Conservation (phyloP, 176 grass and related monocot species). For the Avena atlantica region DNA sequence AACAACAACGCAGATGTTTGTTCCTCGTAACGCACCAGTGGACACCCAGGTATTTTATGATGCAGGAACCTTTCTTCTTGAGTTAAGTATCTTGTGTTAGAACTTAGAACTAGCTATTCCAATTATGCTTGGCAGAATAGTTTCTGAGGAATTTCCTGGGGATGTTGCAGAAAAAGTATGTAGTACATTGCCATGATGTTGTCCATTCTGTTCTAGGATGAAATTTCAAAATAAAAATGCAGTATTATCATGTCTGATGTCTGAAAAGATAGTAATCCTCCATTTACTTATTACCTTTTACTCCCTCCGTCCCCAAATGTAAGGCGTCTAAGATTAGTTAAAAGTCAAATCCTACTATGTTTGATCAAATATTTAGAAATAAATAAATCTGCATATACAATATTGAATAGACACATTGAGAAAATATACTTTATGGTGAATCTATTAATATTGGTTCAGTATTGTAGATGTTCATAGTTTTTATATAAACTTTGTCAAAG, state of each 20-base stretch:
- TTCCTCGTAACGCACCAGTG: conserved; percentile 53
- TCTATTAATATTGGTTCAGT: too few relatives aligned
- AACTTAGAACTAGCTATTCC: conserved; percentile 11
- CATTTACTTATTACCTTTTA: neutral
- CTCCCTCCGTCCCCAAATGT: too few relatives aligned
- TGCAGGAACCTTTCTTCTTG: conserved; percentile 9
- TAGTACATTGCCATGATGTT: conserved; percentile 8
- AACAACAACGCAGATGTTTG: conserved; percentile 66
- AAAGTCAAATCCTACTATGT: too few relatives aligned
- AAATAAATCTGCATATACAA: too few relatives aligned
- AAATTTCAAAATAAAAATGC: conserved; percentile 21
- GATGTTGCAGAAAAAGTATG: neutral
- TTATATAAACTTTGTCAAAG: too few relatives aligned
- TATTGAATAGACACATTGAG: too few relatives aligned
- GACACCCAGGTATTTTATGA: conserved; percentile 65
- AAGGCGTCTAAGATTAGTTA: too few relatives aligned
- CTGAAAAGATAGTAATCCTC: neutral
- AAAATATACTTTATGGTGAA: too few relatives aligned
- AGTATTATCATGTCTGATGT: conserved; percentile 19
- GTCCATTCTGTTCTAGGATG: conserved; percentile 4
- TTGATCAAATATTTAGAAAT: too few relatives aligned
- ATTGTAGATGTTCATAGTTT: too few relatives aligned
- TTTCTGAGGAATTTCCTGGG: neutral
- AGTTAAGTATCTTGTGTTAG: conserved; percentile 4
- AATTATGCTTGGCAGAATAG: neutral